A percentile compares a stretch with the other conserved stretches of the same genome.
These are phyloP conservation scores for Suillus hirtellus DNA, from an alignment of 768 basidiomycete genomes.

Conservation along the genomic window DNA sequence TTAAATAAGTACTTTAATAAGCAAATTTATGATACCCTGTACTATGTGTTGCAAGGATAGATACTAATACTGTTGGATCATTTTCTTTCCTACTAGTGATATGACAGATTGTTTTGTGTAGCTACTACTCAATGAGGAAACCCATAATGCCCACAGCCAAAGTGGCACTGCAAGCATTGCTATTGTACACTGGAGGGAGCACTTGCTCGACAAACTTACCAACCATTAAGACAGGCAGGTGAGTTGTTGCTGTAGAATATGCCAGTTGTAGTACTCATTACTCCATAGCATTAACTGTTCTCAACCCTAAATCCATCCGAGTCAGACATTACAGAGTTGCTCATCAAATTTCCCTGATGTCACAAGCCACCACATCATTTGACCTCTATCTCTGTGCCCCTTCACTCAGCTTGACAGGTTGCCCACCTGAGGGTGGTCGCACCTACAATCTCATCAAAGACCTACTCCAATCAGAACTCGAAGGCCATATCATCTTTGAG, in stretches of 20 bases:
- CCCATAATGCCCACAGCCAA: too few species aligned
- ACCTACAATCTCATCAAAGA: background rate
- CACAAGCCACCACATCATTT: background rate
- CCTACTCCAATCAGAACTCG: background rate
- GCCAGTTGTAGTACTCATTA: background rate
- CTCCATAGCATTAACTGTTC: too few species aligned
- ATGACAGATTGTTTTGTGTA: too few species aligned
- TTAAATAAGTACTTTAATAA: slow-evolving; percentile 38
- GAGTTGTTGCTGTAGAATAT: background rate
- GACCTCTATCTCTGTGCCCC: background rate
- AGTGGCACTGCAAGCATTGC: too few species aligned
- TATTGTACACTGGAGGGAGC: too few species aligned
- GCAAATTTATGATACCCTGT: slow-evolving; percentile 23
- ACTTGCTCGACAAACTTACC: background rate
- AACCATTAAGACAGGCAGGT: background rate
- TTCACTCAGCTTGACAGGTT: background rate
- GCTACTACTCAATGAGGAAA: too few species aligned
- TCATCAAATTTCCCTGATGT: too few species aligned
- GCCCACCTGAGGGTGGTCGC: background rate
- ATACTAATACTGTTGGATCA: background rate
- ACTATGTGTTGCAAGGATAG: background rate
- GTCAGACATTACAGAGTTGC: too few species aligned
- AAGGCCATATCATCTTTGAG: background rate
- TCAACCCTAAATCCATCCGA: too few species aligned
- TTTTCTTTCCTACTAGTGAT: background rate